Evolutionary conservation across 1,284 basidiomycete genomes (phyloP).

Genomic region (Ustilago esculenta): DNA sequence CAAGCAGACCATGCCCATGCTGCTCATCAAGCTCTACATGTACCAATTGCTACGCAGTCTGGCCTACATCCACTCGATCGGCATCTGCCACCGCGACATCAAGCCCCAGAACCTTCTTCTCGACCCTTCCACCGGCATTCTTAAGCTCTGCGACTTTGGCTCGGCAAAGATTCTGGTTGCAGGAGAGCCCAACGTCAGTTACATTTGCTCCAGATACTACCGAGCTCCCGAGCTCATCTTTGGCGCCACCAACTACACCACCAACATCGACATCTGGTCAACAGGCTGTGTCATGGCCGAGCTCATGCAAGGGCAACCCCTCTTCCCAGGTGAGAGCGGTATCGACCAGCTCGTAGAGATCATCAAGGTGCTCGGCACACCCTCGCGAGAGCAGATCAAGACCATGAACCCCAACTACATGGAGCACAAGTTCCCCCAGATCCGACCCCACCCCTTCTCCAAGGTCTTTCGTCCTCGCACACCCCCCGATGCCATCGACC

Average conservation of each 20-base stretch:
- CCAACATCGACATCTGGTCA: constrained; percentile 99
- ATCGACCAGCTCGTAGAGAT: constrained; percentile 99
- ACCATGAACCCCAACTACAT: constrained; percentile 99
- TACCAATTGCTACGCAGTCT: constrained; percentile 96
- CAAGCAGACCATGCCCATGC: constrained; percentile 99
- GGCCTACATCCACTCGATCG: constrained; percentile 97
- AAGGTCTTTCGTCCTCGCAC: constrained; percentile 99
- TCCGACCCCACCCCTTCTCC: constrained; percentile 77
- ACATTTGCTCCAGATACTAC: constrained; percentile 99
- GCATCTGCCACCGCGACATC: constrained; percentile 90
- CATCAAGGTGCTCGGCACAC: constrained; percentile 99
- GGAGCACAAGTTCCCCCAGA: constrained; percentile 99
- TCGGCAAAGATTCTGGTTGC: constrained; percentile 97
- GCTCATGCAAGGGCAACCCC: constrained; percentile 96
- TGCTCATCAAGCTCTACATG: constrained; percentile 98
- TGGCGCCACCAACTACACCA: constrained; percentile 99
- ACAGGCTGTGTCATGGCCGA: constrained; percentile 99
- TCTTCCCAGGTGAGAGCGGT: constrained; percentile 98
- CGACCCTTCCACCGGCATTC: constrained; percentile 92
- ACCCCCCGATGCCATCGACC: constrained; percentile 91
- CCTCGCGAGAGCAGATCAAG: constrained; percentile 99
- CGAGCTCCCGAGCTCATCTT: constrained; percentile 99
- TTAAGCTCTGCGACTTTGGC: constrained; percentile 99
- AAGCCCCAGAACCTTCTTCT: constrained; percentile 98
- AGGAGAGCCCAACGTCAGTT: constrained; percentile 98